These are phyloP conservation scores for Trichophyton rubrum DNA, from an alignment of 2,329 filamentous ascomycete species.

Conservation along the genomic window DNA sequence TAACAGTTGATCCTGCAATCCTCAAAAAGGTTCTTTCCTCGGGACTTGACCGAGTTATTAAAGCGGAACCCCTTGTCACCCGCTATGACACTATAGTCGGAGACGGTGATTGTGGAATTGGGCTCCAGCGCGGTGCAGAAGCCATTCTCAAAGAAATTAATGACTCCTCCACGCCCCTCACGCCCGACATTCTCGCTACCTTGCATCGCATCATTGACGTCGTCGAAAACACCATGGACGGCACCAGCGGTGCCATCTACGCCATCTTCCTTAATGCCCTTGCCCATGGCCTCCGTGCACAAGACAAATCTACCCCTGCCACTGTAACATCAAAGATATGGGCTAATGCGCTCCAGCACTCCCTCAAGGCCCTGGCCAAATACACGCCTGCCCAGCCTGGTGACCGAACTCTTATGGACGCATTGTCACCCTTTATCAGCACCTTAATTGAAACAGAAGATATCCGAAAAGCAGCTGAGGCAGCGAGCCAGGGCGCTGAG, in stretches of 20 bases:
- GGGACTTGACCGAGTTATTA: slow-evolving; percentile 48
- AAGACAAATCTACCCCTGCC: slow-evolving; percentile 35
- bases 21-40: slow-evolving; percentile 42
- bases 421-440: slow-evolving; percentile 75
- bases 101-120: slow-evolving; percentile 81
- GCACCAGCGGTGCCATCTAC: slow-evolving; percentile 63
- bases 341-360: slow-evolving; percentile 57
- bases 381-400: slow-evolving; percentile 87
- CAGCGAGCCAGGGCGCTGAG: slow-evolving; percentile 62
- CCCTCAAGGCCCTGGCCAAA: slow-evolving; percentile 56
- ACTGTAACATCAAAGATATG: slow-evolving; percentile 42
- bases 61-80: slow-evolving; percentile 53
- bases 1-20: slow-evolving; percentile 9
- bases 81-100: slow-evolving; percentile 69
- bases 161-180: slow-evolving; percentile 29
- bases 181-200: slow-evolving; percentile 47
- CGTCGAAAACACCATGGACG: slow-evolving; percentile 60
- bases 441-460: slow-evolving; percentile 53
- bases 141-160: slow-evolving; percentile 36
- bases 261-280: slow-evolving; percentile 87
- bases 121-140: slow-evolving; percentile 77
- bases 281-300: slow-evolving; percentile 51
- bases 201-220: slow-evolving; percentile 49
- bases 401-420: slow-evolving; percentile 83
- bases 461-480: slow-evolving; percentile 59